Evolutionary conservation across 148 eudicot species (phyloP).

Genomic region (Dysphania ambrosioides): DNA sequence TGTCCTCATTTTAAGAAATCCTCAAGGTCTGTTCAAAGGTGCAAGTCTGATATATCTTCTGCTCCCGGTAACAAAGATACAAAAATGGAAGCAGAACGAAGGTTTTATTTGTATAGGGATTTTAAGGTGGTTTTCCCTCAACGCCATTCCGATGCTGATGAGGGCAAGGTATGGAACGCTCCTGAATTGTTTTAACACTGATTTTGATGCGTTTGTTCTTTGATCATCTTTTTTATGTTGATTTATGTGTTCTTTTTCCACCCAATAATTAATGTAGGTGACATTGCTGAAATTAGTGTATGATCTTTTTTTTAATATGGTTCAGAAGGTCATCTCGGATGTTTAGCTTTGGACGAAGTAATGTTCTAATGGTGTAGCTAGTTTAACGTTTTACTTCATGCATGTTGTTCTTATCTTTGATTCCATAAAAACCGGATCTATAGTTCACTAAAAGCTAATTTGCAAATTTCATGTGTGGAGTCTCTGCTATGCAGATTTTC

Average conservation of each 20-base stretch:
- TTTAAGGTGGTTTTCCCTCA: conserved; percentile 97
- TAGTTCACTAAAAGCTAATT: neutral
- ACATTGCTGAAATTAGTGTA: neutral
- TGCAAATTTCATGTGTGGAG: neutral
- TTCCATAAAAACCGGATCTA: neutral
- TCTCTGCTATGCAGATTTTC: neutral
- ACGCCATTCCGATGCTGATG: conserved; percentile 95
- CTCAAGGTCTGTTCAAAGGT: conserved; percentile 43
- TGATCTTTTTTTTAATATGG: neutral
- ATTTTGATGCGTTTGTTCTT: neutral
- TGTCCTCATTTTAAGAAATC: conserved; percentile 62
- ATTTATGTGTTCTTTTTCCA: no score
- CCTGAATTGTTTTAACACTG: neutral
- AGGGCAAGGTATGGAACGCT: conserved; percentile 71
- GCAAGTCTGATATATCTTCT: conserved; percentile 59
- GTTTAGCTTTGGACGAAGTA: neutral
- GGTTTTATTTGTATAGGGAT: conserved; percentile 79
- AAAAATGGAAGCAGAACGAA: conserved; percentile 44
- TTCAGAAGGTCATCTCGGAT: neutral
- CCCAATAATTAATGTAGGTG: neutral
- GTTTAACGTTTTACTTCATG: no score
- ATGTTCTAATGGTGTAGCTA: no score
- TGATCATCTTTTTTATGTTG: neutral
- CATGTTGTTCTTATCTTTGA: neutral
- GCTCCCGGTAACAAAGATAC: conserved; percentile 26